These are phyloP conservation scores for Arabis alpina DNA, from an alignment of 345 rosid genomes.

Conservation along the genomic window DNA sequence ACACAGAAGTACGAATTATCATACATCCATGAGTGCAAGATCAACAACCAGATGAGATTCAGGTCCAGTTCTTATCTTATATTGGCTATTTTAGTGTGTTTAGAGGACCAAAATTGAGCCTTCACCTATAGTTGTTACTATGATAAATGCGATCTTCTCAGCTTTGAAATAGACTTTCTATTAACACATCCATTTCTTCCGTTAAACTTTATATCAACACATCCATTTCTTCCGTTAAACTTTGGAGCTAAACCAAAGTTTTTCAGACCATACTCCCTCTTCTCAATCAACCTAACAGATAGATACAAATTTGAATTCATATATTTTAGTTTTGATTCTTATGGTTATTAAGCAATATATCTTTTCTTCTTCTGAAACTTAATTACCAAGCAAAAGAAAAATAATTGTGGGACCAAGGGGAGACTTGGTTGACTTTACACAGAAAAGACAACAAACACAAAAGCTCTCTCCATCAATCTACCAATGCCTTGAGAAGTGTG, in stretches of 20 bases:
- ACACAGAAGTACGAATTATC: slow-evolving; percentile 89
- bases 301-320: too few relatives aligned
- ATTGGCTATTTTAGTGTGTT: slow-evolving; percentile 23
- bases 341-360: too few relatives aligned
- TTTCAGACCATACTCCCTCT: not conserved
- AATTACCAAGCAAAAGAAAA: too few relatives aligned
- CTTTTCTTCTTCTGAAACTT: too few relatives aligned
- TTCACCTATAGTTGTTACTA: slow-evolving; percentile 18
- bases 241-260: not conserved
- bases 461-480: too few relatives aligned
- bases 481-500: too few relatives aligned
- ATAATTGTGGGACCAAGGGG: too few relatives aligned
- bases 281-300: slow-evolving; percentile 11
- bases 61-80: slow-evolving; percentile 19
- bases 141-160: slow-evolving; percentile 28
- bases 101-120: slow-evolving; percentile 24
- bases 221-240: not conserved
- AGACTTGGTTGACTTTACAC: too few relatives aligned
- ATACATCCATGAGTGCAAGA: slow-evolving; percentile 93
- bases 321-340: too few relatives aligned
- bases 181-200: slow-evolving; percentile 1
- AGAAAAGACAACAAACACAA: too few relatives aligned
- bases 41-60: slow-evolving; percentile 59
- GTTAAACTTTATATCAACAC: not conserved
- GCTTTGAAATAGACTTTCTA: slow-evolving; percentile 16